Base-by-base conservation (phyloP, 1,284 basidiomycete genomes). In the Ustilago sp. region DNA sequence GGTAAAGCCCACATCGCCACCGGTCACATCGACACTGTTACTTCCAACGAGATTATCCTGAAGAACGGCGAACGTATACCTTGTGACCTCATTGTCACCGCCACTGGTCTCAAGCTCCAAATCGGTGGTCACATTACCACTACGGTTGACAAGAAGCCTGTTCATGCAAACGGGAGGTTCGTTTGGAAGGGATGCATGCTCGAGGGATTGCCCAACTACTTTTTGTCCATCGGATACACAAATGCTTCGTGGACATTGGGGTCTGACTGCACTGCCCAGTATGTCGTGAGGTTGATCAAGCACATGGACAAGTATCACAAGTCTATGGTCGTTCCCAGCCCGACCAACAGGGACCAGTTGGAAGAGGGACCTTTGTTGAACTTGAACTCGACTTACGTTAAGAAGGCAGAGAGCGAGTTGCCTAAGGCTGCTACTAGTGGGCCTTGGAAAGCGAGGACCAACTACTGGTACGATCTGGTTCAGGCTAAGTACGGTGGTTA, bases 241-340 rank as follows among this genome's bases (percentile, higher is more conserved):
- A 84, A 85, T 61, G 82, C 82, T 2, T 83, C 82, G 3, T 86
- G 84, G 83, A 85, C 85, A 1, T 70, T 85, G 2, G 85, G 85
- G 19, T 76, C 76, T 8, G 81, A 85, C 63, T 79, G 79, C 65
- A 81, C 80, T 1, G 80, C 80, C 2, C 80, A 80, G 57, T 82
- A 72, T 43, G 61, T 85, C 31, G 68, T 74, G 19, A 58, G 80
- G 3, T 41, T 86, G 31, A 63, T 86, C 57, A 70, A 74, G 55
- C 59, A 82, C 62, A 70, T 81, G 67, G 64, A 82, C 54, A 62
- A 79, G 60, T 72, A 75, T 45, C 67, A 74, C 74, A 76, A 74
- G 67, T 68, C 64, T 19, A 36, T 55, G 36, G 69, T 58, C 4
- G 53, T 68, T 6, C 77, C 77, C 31, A 45, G 66, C 38, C 62